Evolutionary conservation across 2,329 filamentous ascomycete species (phyloP).

Genomic region (Neonectria coccinea): DNA sequence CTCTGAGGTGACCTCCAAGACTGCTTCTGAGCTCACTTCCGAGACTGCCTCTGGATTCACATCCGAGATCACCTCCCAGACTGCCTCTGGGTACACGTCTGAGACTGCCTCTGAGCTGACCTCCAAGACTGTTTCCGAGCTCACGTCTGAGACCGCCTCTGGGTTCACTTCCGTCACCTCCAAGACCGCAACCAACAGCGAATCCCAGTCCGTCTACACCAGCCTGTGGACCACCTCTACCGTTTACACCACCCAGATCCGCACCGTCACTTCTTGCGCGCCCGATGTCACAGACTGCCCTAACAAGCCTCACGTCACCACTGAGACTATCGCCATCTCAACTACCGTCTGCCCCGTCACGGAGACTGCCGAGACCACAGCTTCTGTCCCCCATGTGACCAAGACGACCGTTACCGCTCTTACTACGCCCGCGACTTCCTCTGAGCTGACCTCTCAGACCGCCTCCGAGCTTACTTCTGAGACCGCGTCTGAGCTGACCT

Average conservation of each 20-base stretch:
- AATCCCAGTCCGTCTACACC: not conserved
- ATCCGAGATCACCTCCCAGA: not conserved
- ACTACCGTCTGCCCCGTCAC: conserved; percentile 46
- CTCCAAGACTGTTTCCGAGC: not conserved
- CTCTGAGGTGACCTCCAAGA: no score
- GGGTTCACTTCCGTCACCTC: not conserved
- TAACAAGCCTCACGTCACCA: conserved; percentile 40
- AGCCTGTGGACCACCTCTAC: conserved; percentile 48
- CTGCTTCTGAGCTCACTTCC: no score
- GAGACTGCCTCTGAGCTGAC: not conserved
- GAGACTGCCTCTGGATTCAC: no score
- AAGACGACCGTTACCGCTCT: not conserved
- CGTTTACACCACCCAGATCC: conserved; percentile 45
- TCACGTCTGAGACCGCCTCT: not conserved
- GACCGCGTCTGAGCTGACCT: not conserved
- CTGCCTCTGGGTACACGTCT: not conserved
- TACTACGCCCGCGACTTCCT: not conserved
- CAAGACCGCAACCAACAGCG: not conserved
- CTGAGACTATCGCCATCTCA: conserved; percentile 46
- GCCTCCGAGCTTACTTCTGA: not conserved
- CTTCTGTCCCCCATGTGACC: not conserved
- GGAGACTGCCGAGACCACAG: not conserved
- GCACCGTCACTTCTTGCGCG: conserved; percentile 48
- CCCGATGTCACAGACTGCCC: conserved; percentile 49
- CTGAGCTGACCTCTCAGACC: not conserved